phyloP scores from a whole-genome alignment of 129 eudicot genomes.

The Tanacetum coccineum region DNA sequence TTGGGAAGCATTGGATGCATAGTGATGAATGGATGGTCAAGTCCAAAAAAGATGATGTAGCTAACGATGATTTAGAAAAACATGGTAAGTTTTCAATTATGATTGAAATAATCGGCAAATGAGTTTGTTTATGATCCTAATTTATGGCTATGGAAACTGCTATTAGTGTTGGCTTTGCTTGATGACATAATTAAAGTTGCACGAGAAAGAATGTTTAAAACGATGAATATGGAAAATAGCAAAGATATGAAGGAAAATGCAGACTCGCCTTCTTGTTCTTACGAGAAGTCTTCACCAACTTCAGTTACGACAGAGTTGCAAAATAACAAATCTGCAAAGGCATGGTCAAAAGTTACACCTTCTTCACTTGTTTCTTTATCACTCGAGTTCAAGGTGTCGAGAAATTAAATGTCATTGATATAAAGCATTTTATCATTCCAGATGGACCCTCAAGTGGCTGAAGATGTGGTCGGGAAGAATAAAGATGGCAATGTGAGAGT shows the following conservation, averaged over 20 bases:
- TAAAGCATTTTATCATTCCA: constrained; percentile 65
- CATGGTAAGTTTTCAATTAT: constrained; percentile 43
- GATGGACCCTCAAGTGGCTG: constrained; percentile 45
- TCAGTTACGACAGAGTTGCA: constrained; percentile 51
- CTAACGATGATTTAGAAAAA: constrained; percentile 44
- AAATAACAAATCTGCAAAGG: constrained; percentile 22
- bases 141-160: constrained; percentile 24
- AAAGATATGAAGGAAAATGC: constrained; percentile 24
- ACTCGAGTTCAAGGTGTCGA: constrained; percentile 46
- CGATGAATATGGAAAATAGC: too few relatives aligned
- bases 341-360: constrained; percentile 29
- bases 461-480: constrained; percentile 26
- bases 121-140: constrained; percentile 4
- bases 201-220: constrained; percentile 48
- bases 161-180: constrained; percentile 52
- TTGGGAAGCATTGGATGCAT: constrained; percentile 65
- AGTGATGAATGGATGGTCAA: constrained; percentile 61
- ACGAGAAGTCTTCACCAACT: constrained; percentile 48
- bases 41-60: constrained; percentile 33
- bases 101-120: background rate
- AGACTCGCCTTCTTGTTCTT: constrained; percentile 35
- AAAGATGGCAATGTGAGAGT: constrained; percentile 19
- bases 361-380: constrained; percentile 41
- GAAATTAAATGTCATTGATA: constrained; percentile 61
- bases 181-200: constrained; percentile 72